Evolutionary conservation across 2,329 filamentous ascomycete species (phyloP), one percentile per base, ranked within the genome.

Genomic region (Colletotrichum neosansevieriae): DNA sequence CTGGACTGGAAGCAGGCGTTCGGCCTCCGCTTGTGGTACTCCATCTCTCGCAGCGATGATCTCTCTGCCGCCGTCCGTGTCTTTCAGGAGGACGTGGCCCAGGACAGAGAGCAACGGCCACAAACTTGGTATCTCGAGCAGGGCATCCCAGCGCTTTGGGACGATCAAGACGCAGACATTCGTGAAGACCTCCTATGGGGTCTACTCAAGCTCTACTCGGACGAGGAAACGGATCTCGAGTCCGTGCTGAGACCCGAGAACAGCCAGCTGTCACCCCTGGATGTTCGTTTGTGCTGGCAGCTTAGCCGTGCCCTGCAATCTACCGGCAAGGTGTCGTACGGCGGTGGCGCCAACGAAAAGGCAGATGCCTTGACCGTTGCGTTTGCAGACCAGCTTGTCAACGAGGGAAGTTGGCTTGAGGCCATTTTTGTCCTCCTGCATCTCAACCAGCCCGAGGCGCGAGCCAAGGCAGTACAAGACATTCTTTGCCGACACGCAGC

Each of bases 1-100:
- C 84, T 99, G 40, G 92, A 97, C 77, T 99, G 96, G 96, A 91
- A 93, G 77, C 94, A 97, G 76, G 91, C 94, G 0, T 97, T 99
- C 78, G 95, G 93, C 11, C 85, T 99, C 57, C 90, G 94, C 49
- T 84, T 99, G 2, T 98, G 94, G 92, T 99, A 97, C 77, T 91
- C 90, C 50, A 92, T 90, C 45, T 85, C 88, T 2, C 83, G 87
- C 38, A 85, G 89, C 44, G 91, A 94, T 50, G 86, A 89, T 40
- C 85, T 98, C 49, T 88, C 91, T 57, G 83, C 85, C 51, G 94
- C 94, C 3, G 90, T 99, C 4, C 80, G 84, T 49, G 86, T 87
- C 32, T 99, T 94, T 78, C 84, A 89, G 69, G 83, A 90, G 62
- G 94, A 97, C 73, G 83, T 98, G 51, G 81, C 85, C 32, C 87